Conservation (phyloP, 169 alveolate species). For the Theileria orientalis region DNA sequence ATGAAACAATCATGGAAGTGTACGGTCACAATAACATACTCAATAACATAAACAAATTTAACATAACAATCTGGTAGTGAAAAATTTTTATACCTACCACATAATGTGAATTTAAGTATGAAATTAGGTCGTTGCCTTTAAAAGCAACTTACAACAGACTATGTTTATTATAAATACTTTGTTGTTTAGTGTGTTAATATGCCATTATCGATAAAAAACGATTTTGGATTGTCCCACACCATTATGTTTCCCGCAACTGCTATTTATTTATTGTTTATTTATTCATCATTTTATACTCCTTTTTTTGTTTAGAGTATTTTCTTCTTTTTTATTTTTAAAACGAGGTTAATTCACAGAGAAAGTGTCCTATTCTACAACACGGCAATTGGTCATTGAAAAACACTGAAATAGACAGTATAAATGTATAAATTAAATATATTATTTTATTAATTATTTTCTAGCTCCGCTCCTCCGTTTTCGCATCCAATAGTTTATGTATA, state of each 20-base stretch:
- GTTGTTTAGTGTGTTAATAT: no score
- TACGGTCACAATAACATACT: not conserved
- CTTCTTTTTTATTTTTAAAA: no score
- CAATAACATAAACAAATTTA: not conserved
- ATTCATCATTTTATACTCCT: not conserved
- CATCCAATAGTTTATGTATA: conserved; percentile 59
- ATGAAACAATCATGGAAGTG: not conserved
- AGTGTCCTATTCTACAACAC: no score
- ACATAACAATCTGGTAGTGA: conserved; percentile 3
- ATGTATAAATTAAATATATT: no score
- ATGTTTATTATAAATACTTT: no score
- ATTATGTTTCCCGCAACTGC: not conserved
- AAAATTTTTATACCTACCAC: conserved; percentile 16
- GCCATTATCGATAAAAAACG: not conserved
- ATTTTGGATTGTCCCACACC: not conserved
- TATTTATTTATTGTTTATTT: no score
- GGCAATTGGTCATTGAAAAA: no score
- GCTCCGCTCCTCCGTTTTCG: conserved; percentile 21
- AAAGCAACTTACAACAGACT: no score
- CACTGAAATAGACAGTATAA: not conserved
- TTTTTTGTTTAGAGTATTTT: not conserved
- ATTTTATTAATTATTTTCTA: not conserved
- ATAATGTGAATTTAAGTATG: not conserved
- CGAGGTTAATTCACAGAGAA: no score
- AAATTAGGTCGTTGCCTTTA: no score